phyloP scores from a whole-genome alignment of 306 rosid genomes.

The Acacia melanoxylon region DNA sequence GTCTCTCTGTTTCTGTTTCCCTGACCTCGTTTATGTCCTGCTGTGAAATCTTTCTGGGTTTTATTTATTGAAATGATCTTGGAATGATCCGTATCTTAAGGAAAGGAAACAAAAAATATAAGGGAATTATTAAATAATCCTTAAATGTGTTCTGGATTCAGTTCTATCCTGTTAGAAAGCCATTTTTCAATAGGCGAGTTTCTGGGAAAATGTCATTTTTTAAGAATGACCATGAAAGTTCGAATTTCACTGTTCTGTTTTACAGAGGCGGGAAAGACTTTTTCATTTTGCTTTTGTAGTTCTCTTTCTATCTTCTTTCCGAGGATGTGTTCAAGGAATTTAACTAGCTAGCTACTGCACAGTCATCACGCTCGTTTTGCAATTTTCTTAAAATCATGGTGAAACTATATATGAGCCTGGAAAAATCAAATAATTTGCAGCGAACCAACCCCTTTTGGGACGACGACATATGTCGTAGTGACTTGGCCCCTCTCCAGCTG shows the following conservation, averaged over 20 bases:
- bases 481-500: background rate
- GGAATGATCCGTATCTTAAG: background rate
- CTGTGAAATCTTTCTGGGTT: background rate
- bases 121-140: background rate
- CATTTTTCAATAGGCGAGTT: background rate
- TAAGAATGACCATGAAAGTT: background rate
- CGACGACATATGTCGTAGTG: background rate
- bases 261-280: background rate
- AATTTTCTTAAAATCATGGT: background rate
- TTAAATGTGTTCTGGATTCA: background rate
- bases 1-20: background rate
- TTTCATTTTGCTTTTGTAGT: background rate
- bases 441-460: background rate
- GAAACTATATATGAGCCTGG: background rate
- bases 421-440: background rate
- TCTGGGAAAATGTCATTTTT: background rate
- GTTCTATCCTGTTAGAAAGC: background rate
- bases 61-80: background rate
- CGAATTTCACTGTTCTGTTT: background rate
- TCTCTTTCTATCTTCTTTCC: background rate
- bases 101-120: background rate
- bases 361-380: constrained; percentile 14
- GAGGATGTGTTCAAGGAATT: background rate
- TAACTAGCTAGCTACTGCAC: background rate
- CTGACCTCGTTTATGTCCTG: background rate